These are phyloP conservation scores for Parietaria judaica DNA, from an alignment of 306 rosid species.

Conservation along the genomic window DNA sequence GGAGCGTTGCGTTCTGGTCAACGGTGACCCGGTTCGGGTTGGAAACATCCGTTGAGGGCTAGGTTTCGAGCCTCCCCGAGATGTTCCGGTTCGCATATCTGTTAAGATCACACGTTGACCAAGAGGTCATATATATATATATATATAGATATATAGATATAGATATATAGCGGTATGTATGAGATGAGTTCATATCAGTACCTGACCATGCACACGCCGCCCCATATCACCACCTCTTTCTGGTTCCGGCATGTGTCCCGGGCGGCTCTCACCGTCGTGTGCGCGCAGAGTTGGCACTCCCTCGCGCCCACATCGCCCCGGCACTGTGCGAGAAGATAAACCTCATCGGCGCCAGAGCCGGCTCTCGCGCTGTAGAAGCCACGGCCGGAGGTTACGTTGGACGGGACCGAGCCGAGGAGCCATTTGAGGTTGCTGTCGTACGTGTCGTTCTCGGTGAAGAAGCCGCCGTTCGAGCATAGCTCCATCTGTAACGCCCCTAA, in stretches of 20 bases:
- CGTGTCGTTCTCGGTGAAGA: not conserved
- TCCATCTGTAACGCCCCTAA: too few species aligned
- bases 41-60: not conserved
- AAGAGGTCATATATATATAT: too few species aligned
- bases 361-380: not conserved
- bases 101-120: too few species aligned
- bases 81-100: conserved; percentile 11
- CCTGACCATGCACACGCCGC: not conserved
- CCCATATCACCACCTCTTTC: conserved; percentile 1
- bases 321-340: conserved; percentile 5
- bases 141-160: too few species aligned
- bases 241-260: not conserved
- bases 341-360: not conserved
- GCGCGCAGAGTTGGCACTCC: not conserved
- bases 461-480: not conserved
- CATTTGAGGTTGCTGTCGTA: conserved; percentile 5
- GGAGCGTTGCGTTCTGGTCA: not conserved
- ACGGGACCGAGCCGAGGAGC: conserved; percentile 4
- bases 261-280: not conserved
- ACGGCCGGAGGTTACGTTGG: not conserved
- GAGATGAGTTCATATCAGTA: not conserved
- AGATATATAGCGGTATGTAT: too few species aligned
- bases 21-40: not conserved
- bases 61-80: not conserved
- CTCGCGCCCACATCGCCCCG: conserved; percentile 5